These are phyloP conservation scores for Litsea cubeba DNA, from an alignment of 164 flowering plant species.

Conservation along the genomic window DNA sequence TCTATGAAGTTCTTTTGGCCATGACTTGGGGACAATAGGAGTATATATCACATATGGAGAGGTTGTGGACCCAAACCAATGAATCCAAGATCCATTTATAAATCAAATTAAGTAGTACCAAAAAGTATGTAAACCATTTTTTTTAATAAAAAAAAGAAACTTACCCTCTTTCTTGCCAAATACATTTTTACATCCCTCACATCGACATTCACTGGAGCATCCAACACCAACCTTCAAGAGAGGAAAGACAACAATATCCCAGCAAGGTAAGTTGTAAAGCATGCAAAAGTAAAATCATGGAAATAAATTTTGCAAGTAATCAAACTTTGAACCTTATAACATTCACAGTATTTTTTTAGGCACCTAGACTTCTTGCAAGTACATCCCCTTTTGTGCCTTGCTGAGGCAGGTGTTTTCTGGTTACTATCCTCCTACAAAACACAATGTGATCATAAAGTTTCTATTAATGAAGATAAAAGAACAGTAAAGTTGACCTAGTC, in stretches of 20 bases:
- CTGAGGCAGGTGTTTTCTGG: constrained; percentile 50
- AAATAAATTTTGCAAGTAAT: neutral
- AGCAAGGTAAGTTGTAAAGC: too few species aligned
- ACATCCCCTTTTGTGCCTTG: constrained; percentile 82
- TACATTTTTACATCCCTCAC: constrained; percentile 34
- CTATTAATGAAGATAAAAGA: neutral
- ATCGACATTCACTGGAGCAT: constrained; percentile 46
- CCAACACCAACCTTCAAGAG: constrained; percentile 54
- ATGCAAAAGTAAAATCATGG: neutral
- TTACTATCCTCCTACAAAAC: constrained; percentile 39
- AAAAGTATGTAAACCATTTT: neutral
- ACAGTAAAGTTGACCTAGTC: neutral
- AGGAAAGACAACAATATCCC: neutral
- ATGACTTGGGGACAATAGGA: too few species aligned
- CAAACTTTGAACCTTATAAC: constrained; percentile 58
- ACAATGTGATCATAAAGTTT: neutral
- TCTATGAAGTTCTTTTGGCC: too few species aligned
- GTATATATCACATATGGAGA: neutral
- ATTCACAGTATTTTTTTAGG: constrained; percentile 79
- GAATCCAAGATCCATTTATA: neutral
- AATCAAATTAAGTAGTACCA: neutral
- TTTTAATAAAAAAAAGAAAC: too few species aligned
- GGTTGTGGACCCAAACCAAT: neutral
- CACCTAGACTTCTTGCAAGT: constrained; percentile 90
- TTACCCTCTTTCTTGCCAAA: constrained; percentile 66